Evolutionary conservation across 1,284 basidiomycete genomes (phyloP), one percentile per base, ranked within the genome.

Genomic region (Malassezia brasiliensis): DNA sequence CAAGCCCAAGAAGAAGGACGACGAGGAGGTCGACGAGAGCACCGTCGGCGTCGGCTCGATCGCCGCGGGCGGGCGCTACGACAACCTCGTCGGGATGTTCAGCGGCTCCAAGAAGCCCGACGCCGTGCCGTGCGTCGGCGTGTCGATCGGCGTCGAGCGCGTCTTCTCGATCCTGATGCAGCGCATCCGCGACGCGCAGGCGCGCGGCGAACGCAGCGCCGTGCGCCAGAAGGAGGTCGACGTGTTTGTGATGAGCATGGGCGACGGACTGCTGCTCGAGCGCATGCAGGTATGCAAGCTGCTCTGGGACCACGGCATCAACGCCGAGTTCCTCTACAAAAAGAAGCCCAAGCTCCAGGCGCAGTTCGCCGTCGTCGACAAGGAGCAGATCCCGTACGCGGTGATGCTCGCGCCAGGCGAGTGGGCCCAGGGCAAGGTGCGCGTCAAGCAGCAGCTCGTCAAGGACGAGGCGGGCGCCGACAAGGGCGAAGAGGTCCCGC

Each of bases 31-130:
- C 40, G 93, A 96, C 77, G 93, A 96, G 75, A 87, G 85, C 3
- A 81, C 85, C 56, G 85, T 98, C 32, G 93, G 94, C 37, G 90
- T 98, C 3, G 94, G 93, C 22, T 96, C 90, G 17, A 94, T 99
- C 71, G 94, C 93, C 7, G 94, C 88, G 0, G 94, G 94, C 17
- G 93, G 94, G 12, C 82, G 93, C 42, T 98, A 98, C 78, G 93
- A 98, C 78, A 86, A 87, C 63, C 85, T 99, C n/a, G 93, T 98
- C 1, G 86, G 87, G 46, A 84, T 91, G 80, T 96, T 99, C 77
- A 82, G 85, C 19, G 81, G 86, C 6, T 85, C 88, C 30, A 73
- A 75, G 72, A 50, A 75, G 84, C 50, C 85, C 83, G 79, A 87
- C 83, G 76, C 63, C 1, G 81, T 93, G 51, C 93, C 91, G 0